Base-by-base conservation (phyloP, 1,139 yeast species). In the Eremothecium gossypii region DNA sequence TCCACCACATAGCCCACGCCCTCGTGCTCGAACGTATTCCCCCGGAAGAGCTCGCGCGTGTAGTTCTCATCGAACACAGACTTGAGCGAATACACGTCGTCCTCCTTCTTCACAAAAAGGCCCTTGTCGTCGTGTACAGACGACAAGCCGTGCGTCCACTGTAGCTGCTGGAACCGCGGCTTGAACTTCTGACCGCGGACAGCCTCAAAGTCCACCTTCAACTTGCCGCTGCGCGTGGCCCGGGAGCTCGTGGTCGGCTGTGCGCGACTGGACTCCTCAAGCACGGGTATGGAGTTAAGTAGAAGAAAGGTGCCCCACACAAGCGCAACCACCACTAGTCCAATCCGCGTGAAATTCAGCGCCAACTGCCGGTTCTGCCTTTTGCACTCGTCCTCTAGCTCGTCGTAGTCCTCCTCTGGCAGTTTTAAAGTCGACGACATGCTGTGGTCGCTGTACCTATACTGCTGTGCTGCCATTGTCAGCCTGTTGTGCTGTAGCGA, bases 131-230 rank as follows among this genome's bases (percentile, higher is more conserved):
- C 45, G 4, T 26, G 31, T 20, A 38, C 41, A 1, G 61, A 53
- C 33, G 66, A 67, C 1, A 78, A 75, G 13, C 74, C 74, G 39
- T 66, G 66, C 39, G 81, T 73, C 91, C 91, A 82, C 55, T 81
- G 87, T 17, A 82, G 64, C n/a, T 69, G 61, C 46, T 73, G 71
- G 41, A 53, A 63, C 20, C 64, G 61, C 0, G 86, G 78, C 0
- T 55, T 46, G 49, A 80, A 80, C 1, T 71, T 65, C 2, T 74
- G 74, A 39, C 71, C 73, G 48, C 84, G 68, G 0, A 66, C 61
- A 40, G 63, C 57, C 1, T 59, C 58, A 44, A 71, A 68, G 0
- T 68, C 58, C 2, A 71, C 55, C 40, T 55, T 56, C 32, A 47
- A 33, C 9, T 38, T 33, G 2, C 60, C 61, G 42, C 53, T 50